These are phyloP conservation scores for Rhizopogon rudus DNA, from an alignment of 768 basidiomycete species.

Conservation along the genomic window DNA sequence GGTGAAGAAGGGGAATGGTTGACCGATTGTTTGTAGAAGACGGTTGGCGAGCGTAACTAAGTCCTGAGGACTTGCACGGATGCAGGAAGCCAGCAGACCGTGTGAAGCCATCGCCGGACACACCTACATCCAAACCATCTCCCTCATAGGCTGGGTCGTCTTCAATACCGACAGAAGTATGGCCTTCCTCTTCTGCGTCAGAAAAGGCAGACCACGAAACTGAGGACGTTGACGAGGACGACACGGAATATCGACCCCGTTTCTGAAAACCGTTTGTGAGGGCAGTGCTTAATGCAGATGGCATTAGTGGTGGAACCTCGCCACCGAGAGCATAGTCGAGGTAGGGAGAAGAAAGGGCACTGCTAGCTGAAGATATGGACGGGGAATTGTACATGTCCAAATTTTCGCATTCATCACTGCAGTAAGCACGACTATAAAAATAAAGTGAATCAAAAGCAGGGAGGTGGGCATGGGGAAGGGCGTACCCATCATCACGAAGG, in stretches of 20 bases:
- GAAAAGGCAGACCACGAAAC: constrained; percentile 60
- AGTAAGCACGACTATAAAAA: constrained; percentile 54
- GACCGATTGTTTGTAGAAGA: constrained; percentile 68
- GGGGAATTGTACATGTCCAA: constrained; percentile 58
- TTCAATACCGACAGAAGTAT: constrained; percentile 27
- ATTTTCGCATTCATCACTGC: constrained; percentile 63
- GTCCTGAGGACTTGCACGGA: constrained; percentile 35
- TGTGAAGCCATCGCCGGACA: constrained; percentile 31
- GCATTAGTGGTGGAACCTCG: constrained; percentile 66
- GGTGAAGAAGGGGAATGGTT: constrained; percentile 51
- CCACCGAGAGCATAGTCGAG: constrained; percentile 46
- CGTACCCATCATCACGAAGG: constrained; percentile 58
- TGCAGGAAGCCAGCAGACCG: constrained; percentile 37
- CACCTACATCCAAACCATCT: constrained; percentile 32
- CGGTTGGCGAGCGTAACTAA: constrained; percentile 65
- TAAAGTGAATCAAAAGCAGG: constrained; percentile 8
- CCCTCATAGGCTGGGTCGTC: constrained; percentile 26
- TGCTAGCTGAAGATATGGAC: constrained; percentile 59
- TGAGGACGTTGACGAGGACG: constrained; percentile 63
- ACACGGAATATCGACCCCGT: constrained; percentile 48
- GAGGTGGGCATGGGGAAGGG: constrained; percentile 10
- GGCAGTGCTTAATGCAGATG: constrained; percentile 51
- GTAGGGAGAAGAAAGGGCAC: constrained; percentile 64
- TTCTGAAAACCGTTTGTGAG: constrained; percentile 36
- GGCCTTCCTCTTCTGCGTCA: constrained; percentile 56